phyloP scores from a whole-genome alignment of 352 stramenopile genomes.

The Halophytophthora batemanensis region DNA sequence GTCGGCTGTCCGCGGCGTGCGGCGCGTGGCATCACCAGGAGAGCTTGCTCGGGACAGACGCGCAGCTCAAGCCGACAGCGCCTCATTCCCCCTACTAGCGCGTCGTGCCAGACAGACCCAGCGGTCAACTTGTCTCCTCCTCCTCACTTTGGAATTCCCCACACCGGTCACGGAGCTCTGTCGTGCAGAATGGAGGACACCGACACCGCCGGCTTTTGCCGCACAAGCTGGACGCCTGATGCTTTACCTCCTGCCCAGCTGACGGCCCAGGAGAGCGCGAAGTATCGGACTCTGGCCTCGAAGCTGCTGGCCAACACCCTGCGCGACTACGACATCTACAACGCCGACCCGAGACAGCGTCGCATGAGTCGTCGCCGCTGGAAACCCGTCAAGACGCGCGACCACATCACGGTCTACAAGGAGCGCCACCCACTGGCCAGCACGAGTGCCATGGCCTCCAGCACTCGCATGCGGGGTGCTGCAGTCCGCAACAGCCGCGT shows the following conservation, averaged over 20 bases:
- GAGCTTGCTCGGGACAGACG: too few relatives aligned
- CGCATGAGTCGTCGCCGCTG: constrained; percentile 29
- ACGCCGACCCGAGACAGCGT: constrained; percentile 22
- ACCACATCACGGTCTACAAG: constrained; percentile 36
- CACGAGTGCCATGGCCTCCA: constrained; percentile 6
- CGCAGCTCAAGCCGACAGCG: too few relatives aligned
- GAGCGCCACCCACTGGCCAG: constrained; percentile 24
- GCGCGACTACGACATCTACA: constrained; percentile 32
- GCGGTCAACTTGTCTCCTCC: not conserved
- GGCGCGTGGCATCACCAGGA: too few relatives aligned
- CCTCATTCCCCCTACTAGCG: too few relatives aligned
- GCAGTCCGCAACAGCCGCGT: constrained; percentile 21
- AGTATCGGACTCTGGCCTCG: constrained; percentile 23
- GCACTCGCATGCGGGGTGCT: not conserved
- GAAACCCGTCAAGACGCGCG: constrained; percentile 24
- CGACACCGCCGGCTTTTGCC: constrained; percentile 16
- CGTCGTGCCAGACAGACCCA: too few relatives aligned
- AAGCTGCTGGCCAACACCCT: constrained; percentile 27
- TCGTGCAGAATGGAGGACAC: constrained; percentile 9
- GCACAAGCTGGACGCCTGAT: constrained; percentile 27
- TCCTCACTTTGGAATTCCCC: too few relatives aligned
- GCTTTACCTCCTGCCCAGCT: constrained; percentile 17
- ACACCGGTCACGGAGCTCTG: too few relatives aligned
- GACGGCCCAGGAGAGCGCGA: constrained; percentile 16
- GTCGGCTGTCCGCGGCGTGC: too few relatives aligned